These are phyloP conservation scores for Paxillus ammoniavirescens DNA, from an alignment of 768 basidiomycete genomes.

Conservation along the genomic window DNA sequence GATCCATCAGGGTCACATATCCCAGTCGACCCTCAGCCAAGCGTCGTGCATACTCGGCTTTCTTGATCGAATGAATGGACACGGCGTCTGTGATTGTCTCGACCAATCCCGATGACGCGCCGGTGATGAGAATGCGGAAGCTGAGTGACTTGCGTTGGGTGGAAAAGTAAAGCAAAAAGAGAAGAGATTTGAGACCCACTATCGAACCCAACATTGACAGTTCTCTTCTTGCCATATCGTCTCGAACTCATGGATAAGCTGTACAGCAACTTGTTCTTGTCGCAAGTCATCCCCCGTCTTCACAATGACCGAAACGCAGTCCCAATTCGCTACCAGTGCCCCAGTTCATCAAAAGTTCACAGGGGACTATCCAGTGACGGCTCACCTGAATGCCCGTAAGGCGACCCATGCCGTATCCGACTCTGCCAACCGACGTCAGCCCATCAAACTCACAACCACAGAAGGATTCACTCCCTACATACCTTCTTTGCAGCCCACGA, in stretches of 20 bases:
- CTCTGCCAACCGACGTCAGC: constrained; percentile 42
- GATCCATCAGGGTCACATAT: constrained; percentile 87
- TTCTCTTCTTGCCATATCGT: constrained; percentile 94
- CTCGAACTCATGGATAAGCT: constrained; percentile 90
- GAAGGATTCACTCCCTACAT: constrained; percentile 6
- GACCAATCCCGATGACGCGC: constrained; percentile 88
- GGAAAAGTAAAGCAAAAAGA: neutral
- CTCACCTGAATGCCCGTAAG: constrained; percentile 91
- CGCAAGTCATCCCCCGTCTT: constrained; percentile 96
- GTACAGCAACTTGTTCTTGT: constrained; percentile 96
- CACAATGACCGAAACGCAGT: constrained; percentile 95
- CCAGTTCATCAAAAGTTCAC: constrained; percentile 6
- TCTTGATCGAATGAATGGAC: constrained; percentile 99
- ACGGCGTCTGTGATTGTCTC: constrained; percentile 99
- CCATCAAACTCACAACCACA: neutral
- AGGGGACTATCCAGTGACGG: constrained; percentile 12
- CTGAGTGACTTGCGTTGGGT: constrained; percentile 38
- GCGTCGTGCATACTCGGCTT: constrained; percentile 92
- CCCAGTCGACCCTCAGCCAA: constrained; percentile 77
- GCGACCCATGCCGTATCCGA: constrained; percentile 88
- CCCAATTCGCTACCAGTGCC: constrained; percentile 59
- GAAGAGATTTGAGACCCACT: constrained; percentile 46
- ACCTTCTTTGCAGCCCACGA: constrained; percentile 95
- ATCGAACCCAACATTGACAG: constrained; percentile 90
- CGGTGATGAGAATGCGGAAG: constrained; percentile 95